phyloP scores from a whole-genome alignment of 768 basidiomycete species.

The Coprinopsis sp. region DNA sequence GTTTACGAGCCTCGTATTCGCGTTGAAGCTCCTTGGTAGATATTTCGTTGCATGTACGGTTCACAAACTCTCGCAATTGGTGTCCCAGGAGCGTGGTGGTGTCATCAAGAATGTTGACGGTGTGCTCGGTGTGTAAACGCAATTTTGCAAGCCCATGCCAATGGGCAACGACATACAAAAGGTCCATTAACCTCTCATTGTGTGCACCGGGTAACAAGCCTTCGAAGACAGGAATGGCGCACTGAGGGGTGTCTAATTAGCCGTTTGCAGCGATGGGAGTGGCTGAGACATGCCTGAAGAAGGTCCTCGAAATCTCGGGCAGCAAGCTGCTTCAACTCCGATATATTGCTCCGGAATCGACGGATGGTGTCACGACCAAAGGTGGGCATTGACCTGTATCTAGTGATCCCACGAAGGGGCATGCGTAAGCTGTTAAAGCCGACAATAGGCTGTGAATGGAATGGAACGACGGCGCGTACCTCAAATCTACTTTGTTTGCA shows the following conservation, averaged over 20 bases:
- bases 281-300: constrained; percentile 24
- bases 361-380: no score
- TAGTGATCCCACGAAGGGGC: constrained; percentile 26
- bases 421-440: constrained; percentile 28
- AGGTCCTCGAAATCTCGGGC: constrained; percentile 35
- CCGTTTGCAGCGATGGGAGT: not conserved
- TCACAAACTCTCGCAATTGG: constrained; percentile 27
- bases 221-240: constrained; percentile 32
- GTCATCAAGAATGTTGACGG: constrained; percentile 21
- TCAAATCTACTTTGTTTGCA: not conserved
- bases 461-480: not conserved
- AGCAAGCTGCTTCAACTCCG: constrained; percentile 26
- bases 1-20: constrained; percentile 29
- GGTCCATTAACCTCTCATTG: constrained; percentile 14
- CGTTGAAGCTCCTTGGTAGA: constrained; percentile 32
- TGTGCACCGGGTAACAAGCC: constrained; percentile 26
- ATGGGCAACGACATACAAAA: constrained; percentile 23
- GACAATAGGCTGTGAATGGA: not conserved
- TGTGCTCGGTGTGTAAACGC: no score
- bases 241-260: constrained; percentile 18
- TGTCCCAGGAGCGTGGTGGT: constrained; percentile 25
- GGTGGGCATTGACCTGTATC: no score
- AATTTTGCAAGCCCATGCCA: no score
- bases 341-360: constrained; percentile 24
- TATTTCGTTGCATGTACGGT: constrained; percentile 20